These are phyloP conservation scores for Penicillium herquei DNA, from an alignment of 495 filamentous ascomycete species.

Conservation along the genomic window DNA sequence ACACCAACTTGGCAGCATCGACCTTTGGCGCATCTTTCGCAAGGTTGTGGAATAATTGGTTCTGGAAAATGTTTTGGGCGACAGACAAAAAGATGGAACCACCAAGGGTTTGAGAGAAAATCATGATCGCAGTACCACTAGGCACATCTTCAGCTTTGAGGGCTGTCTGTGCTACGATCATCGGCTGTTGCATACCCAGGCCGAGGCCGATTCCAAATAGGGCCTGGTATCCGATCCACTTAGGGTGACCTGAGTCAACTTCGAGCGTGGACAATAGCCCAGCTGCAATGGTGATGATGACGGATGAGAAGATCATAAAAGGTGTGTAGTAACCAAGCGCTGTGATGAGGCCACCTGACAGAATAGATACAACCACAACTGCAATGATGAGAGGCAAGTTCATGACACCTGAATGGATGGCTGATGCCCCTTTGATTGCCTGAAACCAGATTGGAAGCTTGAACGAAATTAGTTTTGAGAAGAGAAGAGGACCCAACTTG, in stretches of 20 bases:
- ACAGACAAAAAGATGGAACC: conserved; percentile 74
- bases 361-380: conserved; percentile 59
- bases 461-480: conserved; percentile 7
- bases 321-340: conserved; percentile 73
- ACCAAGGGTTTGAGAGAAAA: conserved; percentile 71
- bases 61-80: conserved; percentile 75
- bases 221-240: conserved; percentile 80
- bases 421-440: conserved; percentile 67
- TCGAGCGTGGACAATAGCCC: conserved; percentile 68
- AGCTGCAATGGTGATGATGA: conserved; percentile 62
- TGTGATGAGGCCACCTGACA: conserved; percentile 60
- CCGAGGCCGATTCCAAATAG: conserved; percentile 70
- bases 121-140: conserved; percentile 61
- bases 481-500: background rate
- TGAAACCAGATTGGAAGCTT: conserved; percentile 91
- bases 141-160: conserved; percentile 61
- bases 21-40: conserved; percentile 46
- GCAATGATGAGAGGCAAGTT: conserved; percentile 71
- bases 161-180: conserved; percentile 69
- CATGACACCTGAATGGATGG: conserved; percentile 71
- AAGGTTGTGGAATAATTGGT: conserved; percentile 62
- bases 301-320: conserved; percentile 61
- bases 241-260: conserved; percentile 46
- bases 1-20: conserved; percentile 49
- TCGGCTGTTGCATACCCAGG: conserved; percentile 63